Conservation (phyloP, 192 early-diverging fungal genomes). For the Coemansia sp. region DNA sequence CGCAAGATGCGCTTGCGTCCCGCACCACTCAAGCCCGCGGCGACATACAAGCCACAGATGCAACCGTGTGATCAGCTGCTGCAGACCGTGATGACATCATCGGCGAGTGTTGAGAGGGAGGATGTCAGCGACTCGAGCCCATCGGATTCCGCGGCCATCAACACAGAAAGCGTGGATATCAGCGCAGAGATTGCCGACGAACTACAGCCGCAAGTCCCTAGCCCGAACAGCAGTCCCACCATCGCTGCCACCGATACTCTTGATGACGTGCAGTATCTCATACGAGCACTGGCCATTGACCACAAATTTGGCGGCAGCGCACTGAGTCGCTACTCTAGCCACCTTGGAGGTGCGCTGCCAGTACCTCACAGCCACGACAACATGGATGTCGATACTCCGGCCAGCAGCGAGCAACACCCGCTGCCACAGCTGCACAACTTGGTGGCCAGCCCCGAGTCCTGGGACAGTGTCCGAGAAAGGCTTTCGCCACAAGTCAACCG, state of each 20-base stretch:
- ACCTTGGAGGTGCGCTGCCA: neutral
- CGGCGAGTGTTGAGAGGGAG: neutral
- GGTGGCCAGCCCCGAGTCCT: slow-evolving; percentile 22
- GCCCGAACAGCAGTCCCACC: neutral
- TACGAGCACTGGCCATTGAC: slow-evolving; percentile 15
- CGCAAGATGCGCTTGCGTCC: slow-evolving; percentile 25
- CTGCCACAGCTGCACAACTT: slow-evolving; percentile 15
- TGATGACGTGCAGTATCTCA: slow-evolving; percentile 9
- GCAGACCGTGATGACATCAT: neutral
- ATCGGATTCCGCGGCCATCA: neutral
- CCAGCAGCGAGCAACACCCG: slow-evolving; percentile 9
- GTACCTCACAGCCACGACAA: neutral
- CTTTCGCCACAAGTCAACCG: slow-evolving; percentile 71
- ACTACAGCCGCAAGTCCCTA: neutral
- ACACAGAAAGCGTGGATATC: slow-evolving; percentile 1
- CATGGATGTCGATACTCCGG: neutral
- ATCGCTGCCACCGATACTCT: neutral
- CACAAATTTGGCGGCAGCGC: slow-evolving; percentile 15
- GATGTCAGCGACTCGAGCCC: neutral
- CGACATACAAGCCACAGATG: neutral
- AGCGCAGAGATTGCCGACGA: slow-evolving; percentile 3
- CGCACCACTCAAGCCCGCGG: slow-evolving; percentile 4
- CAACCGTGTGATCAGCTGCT: neutral
- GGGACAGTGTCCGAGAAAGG: slow-evolving; percentile 12
- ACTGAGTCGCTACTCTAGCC: slow-evolving; percentile 1